Percentiles rank a stretch among this genome's conserved stretches.
These are phyloP conservation scores for Calonectria pseudoturangicola DNA, from an alignment of 2,329 filamentous ascomycete species.

Conservation along the genomic window DNA sequence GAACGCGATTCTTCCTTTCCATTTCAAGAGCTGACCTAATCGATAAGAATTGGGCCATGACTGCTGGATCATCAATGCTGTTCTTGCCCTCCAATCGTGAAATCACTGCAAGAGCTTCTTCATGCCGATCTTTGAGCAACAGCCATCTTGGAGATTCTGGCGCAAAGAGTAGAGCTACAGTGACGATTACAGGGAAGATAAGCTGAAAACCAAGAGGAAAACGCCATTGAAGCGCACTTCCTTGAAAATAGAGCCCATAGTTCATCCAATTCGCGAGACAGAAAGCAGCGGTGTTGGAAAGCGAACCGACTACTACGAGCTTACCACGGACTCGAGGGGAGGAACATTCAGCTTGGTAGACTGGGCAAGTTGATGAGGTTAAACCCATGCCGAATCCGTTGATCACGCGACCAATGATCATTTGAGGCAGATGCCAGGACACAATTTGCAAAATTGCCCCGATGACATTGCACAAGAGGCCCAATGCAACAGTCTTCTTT, in stretches of 20 bases:
- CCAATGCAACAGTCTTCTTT: slow-evolving; percentile 57
- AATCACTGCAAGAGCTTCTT: slow-evolving; percentile 74
- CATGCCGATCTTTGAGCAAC: slow-evolving; percentile 71
- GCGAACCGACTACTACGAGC: slow-evolving; percentile 66
- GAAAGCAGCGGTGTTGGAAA: slow-evolving; percentile 64
- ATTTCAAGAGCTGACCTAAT: slow-evolving; percentile 60
- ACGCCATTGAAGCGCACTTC: slow-evolving; percentile 56
- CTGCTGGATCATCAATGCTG: slow-evolving; percentile 59
- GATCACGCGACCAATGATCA: slow-evolving; percentile 64
- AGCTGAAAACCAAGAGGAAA: slow-evolving; percentile 58
- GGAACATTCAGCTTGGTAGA: slow-evolving; percentile 59
- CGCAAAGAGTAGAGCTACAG: slow-evolving; percentile 18
- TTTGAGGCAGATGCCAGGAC: slow-evolving; percentile 61
- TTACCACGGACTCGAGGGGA: slow-evolving; percentile 62
- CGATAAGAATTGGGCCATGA: slow-evolving; percentile 59
- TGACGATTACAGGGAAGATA: slow-evolving; percentile 59
- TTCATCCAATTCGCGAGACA: slow-evolving; percentile 70
- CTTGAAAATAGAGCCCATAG: slow-evolving; percentile 62
- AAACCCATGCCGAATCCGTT: slow-evolving; percentile 64
- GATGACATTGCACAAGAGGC: slow-evolving; percentile 57
- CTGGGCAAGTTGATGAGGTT: slow-evolving; percentile 60
- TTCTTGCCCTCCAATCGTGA: slow-evolving; percentile 74
- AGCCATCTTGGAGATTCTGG: slow-evolving; percentile 73
- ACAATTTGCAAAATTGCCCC: slow-evolving; percentile 60
- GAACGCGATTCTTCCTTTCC: slow-evolving; percentile 59